Percentiles rank a stretch among this genome's conserved stretches.
Evolutionary conservation across 352 stramenopile genomes (phyloP).

Genomic region (Pilasporangium apinafurcum): DNA sequence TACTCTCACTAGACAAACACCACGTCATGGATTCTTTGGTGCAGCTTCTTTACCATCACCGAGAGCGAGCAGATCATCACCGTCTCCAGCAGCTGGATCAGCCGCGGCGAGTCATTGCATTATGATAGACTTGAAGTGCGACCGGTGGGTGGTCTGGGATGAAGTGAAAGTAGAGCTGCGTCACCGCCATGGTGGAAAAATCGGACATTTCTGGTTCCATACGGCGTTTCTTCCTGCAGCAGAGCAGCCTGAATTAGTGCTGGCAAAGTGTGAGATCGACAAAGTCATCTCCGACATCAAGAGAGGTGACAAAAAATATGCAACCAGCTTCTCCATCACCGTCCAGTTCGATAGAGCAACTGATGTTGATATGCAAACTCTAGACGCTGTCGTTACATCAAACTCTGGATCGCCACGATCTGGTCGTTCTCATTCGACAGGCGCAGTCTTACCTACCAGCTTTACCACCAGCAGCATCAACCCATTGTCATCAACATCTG

Average conservation of each 20-base stretch:
- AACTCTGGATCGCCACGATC: not conserved
- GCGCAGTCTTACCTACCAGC: too few relatives aligned
- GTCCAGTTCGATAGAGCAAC: slow-evolving; percentile 40
- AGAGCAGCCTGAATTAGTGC: slow-evolving; percentile 19
- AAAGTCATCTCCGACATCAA: slow-evolving; percentile 66
- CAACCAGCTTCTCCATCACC: slow-evolving; percentile 36
- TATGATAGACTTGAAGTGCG: slow-evolving; percentile 35
- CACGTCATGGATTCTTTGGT: too few relatives aligned
- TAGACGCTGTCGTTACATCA: not conserved
- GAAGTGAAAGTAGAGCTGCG: slow-evolving; percentile 52
- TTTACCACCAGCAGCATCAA: too few relatives aligned
- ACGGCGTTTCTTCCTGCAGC: slow-evolving; percentile 47
- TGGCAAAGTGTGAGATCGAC: slow-evolving; percentile 66
- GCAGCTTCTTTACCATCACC: not conserved
- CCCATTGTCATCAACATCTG: too few relatives aligned
- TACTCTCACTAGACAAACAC: too few relatives aligned
- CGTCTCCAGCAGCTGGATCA: not conserved
- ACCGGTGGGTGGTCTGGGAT: slow-evolving; percentile 47
- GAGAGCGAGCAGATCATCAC: not conserved
- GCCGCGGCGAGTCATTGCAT: slow-evolving; percentile 3
- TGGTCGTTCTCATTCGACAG: too few relatives aligned
- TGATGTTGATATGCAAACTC: slow-evolving; percentile 14
- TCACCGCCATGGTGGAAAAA: slow-evolving; percentile 22
- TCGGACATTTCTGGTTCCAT: slow-evolving; percentile 78
- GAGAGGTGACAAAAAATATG: slow-evolving; percentile 56